Conservation (phyloP, 805 yeast species). For the Wickerhamomyces queroliae region DNA sequence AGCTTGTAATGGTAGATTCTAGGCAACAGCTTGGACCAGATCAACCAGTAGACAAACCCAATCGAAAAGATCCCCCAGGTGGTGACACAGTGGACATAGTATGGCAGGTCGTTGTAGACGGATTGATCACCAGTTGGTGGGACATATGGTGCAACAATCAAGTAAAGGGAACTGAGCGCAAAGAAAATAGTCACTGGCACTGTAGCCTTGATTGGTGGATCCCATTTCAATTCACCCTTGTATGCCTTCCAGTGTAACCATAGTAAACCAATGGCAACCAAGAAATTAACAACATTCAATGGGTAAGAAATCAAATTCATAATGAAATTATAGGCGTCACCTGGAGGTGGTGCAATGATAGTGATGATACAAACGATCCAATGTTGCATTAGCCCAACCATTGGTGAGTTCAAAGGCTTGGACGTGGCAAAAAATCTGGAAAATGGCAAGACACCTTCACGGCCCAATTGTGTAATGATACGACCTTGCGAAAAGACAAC, state of each 20-base stretch:
- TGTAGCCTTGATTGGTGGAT: slow-evolving; percentile 66
- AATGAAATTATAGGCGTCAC: slow-evolving; percentile 81
- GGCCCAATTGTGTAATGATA: slow-evolving; percentile 72
- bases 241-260: slow-evolving; percentile 46
- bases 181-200: slow-evolving; percentile 61
- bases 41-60: slow-evolving; percentile 61
- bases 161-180: slow-evolving; percentile 56
- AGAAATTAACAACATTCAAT: slow-evolving; percentile 65
- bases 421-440: slow-evolving; percentile 65
- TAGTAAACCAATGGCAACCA: slow-evolving; percentile 58
- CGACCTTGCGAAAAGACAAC: slow-evolving; percentile 82
- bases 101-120: slow-evolving; percentile 67
- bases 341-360: slow-evolving; percentile 78
- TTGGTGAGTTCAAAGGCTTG: slow-evolving; percentile 69
- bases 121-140: slow-evolving; percentile 65
- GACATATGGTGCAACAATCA: slow-evolving; percentile 72
- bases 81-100: slow-evolving; percentile 77
- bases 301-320: slow-evolving; percentile 79
- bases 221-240: slow-evolving; percentile 53
- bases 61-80: slow-evolving; percentile 69
- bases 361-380: slow-evolving; percentile 71
- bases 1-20: slow-evolving; percentile 44
- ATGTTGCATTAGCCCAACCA: slow-evolving; percentile 69
- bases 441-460: slow-evolving; percentile 78
- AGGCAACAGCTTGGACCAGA: slow-evolving; percentile 60